Evolutionary conservation across 2,329 filamentous ascomycete genomes (phyloP).

Genomic region (Curvularia lunata): DNA sequence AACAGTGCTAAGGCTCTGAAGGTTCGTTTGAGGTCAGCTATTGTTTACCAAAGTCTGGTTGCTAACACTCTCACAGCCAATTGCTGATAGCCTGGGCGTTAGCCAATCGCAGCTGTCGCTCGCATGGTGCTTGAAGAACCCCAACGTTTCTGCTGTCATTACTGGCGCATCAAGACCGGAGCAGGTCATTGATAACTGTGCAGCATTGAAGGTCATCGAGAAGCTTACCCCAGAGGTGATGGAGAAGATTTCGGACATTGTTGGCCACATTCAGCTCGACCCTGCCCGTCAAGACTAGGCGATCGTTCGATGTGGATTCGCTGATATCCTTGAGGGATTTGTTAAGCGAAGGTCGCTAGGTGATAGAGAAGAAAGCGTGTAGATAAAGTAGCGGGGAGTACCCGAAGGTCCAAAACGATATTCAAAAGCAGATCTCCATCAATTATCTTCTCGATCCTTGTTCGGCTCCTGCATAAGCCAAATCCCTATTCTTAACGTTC

Average conservation of each 20-base stretch:
- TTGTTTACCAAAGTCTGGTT: background rate
- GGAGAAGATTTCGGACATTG: slow-evolving; percentile 49
- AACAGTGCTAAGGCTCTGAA: slow-evolving; percentile 60
- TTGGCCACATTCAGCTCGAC: slow-evolving; percentile 34
- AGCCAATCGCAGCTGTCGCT: slow-evolving; percentile 54
- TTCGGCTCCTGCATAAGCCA: background rate
- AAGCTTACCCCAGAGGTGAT: slow-evolving; percentile 56
- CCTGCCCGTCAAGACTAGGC: slow-evolving; percentile 31
- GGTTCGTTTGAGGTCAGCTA: slow-evolving; percentile 20
- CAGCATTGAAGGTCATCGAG: slow-evolving; percentile 53
- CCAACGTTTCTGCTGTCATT: slow-evolving; percentile 41
- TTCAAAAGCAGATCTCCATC: background rate
- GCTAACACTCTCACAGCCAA: slow-evolving; percentile 35
- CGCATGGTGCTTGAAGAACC: slow-evolving; percentile 48
- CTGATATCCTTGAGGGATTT: background rate
- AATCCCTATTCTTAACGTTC: no score
- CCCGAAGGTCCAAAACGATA: background rate
- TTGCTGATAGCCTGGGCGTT: slow-evolving; percentile 70
- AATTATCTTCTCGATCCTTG: no score
- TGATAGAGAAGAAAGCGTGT: background rate
- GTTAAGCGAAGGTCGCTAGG: no score
- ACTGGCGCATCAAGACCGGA: slow-evolving; percentile 40
- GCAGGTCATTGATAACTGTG: slow-evolving; percentile 47
- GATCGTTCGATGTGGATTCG: background rate
- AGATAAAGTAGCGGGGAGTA: background rate